Evolutionary conservation across 495 filamentous ascomycete species (phyloP).

Genomic region (Aspergillus nanangensis): DNA sequence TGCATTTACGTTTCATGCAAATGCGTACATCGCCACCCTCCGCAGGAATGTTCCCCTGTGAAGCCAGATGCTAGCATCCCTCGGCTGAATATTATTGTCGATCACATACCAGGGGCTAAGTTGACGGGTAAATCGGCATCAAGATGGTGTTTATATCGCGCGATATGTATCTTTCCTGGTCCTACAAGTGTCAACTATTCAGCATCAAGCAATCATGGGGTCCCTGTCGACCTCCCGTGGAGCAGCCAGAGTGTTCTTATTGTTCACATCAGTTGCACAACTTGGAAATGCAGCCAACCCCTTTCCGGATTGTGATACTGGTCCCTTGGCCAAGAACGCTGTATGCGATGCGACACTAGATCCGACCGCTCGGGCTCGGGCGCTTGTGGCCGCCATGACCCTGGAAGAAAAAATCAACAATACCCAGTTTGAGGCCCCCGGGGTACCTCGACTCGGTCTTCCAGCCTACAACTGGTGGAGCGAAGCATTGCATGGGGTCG

Average conservation of each 20-base stretch:
- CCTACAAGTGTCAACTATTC: background rate
- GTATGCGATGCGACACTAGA: slow-evolving; percentile 36
- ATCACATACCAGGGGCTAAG: background rate
- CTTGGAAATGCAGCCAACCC: background rate
- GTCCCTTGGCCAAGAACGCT: slow-evolving; percentile 4
- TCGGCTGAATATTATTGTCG: background rate
- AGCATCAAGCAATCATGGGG: background rate
- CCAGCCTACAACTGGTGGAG: slow-evolving; percentile 47
- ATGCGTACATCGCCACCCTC: background rate
- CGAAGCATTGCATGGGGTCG: slow-evolving; percentile 50
- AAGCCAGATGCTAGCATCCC: background rate
- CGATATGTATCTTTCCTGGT: background rate
- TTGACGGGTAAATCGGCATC: background rate
- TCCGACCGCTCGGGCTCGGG: slow-evolving; percentile 30
- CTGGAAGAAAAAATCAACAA: slow-evolving; percentile 48
- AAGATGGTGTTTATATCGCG: too few relatives aligned
- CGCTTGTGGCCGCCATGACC: slow-evolving; percentile 22
- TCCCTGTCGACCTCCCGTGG: background rate
- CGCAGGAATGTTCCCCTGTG: background rate
- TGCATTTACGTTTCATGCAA: too few relatives aligned
- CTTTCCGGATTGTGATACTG: slow-evolving; percentile 9
- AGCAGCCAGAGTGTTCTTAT: background rate
- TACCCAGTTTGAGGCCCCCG: slow-evolving; percentile 41
- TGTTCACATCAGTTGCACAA: background rate
- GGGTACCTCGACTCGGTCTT: slow-evolving; percentile 45